Conservation (phyloP, 2,329 filamentous ascomycete genomes). For the Trichoderma breve region DNA sequence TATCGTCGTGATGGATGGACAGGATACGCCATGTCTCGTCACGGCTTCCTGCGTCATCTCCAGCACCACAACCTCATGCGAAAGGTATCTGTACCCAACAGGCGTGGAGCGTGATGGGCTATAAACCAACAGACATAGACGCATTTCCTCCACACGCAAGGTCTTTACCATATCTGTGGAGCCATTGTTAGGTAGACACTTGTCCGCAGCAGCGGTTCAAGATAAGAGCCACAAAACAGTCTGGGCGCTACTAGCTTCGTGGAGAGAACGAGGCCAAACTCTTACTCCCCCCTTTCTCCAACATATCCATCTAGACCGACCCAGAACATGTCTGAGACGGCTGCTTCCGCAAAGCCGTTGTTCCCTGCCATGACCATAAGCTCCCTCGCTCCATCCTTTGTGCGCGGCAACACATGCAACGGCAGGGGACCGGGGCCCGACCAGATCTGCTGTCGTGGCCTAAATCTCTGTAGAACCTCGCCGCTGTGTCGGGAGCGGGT, state of each 20-base stretch:
- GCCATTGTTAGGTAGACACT: background rate
- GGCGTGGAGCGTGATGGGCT: background rate
- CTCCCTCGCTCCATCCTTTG: conserved; percentile 18
- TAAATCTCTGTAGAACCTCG: conserved; percentile 20
- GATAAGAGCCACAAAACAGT: background rate
- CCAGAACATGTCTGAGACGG: conserved; percentile 11
- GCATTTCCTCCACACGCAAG: background rate
- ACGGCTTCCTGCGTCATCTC: conserved; percentile 24
- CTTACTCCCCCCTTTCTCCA: background rate
- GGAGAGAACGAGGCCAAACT: background rate
- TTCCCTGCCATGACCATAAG: background rate
- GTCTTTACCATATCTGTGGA: background rate
- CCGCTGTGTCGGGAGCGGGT: conserved; percentile 20
- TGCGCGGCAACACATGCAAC: conserved; percentile 14
- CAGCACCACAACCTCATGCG: background rate
- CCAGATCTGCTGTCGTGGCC: conserved; percentile 20
- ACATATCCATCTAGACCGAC: background rate
- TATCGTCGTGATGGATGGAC: background rate
- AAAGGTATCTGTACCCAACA: background rate
- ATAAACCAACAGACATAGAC: background rate
- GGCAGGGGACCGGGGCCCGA: conserved; percentile 13
- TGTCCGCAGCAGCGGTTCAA: background rate
- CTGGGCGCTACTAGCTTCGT: background rate
- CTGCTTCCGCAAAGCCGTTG: background rate
- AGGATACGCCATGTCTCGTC: conserved; percentile 8